Base-by-base conservation (phyloP, 371 early-diverging fungal genomes). In the Syncephalastrum racemosum region DNA sequence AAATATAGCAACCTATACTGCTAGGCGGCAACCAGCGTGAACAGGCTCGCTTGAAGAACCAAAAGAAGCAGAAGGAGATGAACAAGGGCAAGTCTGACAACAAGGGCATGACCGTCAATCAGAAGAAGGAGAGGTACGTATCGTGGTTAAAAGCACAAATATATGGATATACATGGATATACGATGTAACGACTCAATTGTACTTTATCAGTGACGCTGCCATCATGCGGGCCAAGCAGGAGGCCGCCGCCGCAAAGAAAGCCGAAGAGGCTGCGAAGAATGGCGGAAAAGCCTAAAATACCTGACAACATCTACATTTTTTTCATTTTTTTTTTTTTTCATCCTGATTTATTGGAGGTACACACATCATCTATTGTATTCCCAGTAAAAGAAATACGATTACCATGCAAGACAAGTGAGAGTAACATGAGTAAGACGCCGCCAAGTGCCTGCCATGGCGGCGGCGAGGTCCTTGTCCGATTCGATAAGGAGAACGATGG, bases 1-100 rank as follows among this genome's bases (percentile, higher is more conserved):
- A 52, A 41, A 42, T 53, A 45, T 31, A 31, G 36, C 36, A 31
- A 31, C 6, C 36, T 31, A 3, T 8, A 31, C 36, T 31, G 36
- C 36, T 49, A 78, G 80, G 83, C 62, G 83, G 83, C 36, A 80
- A 82, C 53, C 83, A 82, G 60, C 75, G 83, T 68, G 83, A 82
- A 63, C 75, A 71, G 46, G 77, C 79, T 66, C 83, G 83, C 52
- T 59, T 68, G 58, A 80, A 80, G 65, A 77, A 77, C 62, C 46
- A 63, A 46, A 82, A 82, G 53, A 82, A 82, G 66, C 71, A 75
- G 51, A 56, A 69, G 46, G 64, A 77, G 47, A 56, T 58, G 18
- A 59, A 62, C 41, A 79, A 77, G 46, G 77, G 73, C 58, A 77
- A 77, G 46, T 19, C 66, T 4, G 68, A 55, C 41, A 36, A 65